Conservation (phyloP, 2,329 filamentous ascomycete genomes). For the Aspergillus sp. region DNA sequence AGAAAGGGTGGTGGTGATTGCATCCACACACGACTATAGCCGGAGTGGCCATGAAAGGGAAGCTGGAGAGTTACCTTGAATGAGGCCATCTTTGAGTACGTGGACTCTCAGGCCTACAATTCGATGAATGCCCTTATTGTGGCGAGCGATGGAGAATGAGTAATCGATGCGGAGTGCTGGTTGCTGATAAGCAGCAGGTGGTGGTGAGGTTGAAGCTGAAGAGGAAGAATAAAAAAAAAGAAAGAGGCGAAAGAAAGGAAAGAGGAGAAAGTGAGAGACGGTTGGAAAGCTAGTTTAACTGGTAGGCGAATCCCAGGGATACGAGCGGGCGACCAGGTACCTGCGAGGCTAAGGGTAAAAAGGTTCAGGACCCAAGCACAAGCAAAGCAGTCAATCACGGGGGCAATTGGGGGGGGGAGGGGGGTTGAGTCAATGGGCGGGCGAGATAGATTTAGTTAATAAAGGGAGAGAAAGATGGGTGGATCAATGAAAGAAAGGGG, state of each 20-base stretch:
- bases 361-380: constrained; percentile 12
- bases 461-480: constrained; percentile 10
- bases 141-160: constrained; percentile 9
- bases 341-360: constrained; percentile 13
- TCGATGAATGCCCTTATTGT: constrained; percentile 30
- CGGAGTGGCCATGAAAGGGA: constrained; percentile 2
- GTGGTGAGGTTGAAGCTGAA: not conserved
- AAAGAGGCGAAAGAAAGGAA: constrained; percentile 1
- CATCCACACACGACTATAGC: not conserved
- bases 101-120: constrained; percentile 34
- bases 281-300: constrained; percentile 9
- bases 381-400: not conserved
- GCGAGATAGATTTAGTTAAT: constrained; percentile 8
- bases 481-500: constrained; percentile 11
- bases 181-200: constrained; percentile 2
- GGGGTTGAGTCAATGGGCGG: constrained; percentile 15
- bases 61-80: constrained; percentile 39
- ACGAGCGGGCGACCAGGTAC: constrained; percentile 15
- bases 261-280: constrained; percentile 1
- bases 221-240: not conserved
- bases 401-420: not conserved
- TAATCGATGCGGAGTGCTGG: constrained; percentile 1
- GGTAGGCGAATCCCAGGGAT: constrained; percentile 11
- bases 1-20: not conserved
- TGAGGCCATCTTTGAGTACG: constrained; percentile 38